phyloP scores from a whole-genome alignment of 805 yeast genomes.

The Sporopachydermia quercuum region DNA sequence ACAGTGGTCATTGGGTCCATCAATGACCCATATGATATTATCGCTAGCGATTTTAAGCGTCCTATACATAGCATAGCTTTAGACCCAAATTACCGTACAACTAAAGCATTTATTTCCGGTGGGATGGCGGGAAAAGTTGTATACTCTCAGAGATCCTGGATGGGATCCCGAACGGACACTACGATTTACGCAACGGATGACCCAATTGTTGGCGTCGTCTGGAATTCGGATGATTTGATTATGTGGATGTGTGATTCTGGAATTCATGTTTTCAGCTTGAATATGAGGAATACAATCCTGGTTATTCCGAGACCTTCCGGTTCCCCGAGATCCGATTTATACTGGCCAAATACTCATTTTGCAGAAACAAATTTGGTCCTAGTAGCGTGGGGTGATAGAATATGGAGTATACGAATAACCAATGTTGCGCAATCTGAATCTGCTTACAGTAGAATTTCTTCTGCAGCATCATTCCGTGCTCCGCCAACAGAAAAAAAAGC shows the following conservation, averaged over 20 bases:
- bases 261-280: constrained; percentile 47
- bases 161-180: constrained; percentile 65
- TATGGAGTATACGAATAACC: constrained; percentile 53
- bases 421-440: constrained; percentile 12
- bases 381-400: constrained; percentile 70
- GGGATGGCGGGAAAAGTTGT: constrained; percentile 80
- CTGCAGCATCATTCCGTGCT: constrained; percentile 38
- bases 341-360: constrained; percentile 63
- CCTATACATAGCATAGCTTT: constrained; percentile 82
- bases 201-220: constrained; percentile 53
- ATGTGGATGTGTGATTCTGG: constrained; percentile 83
- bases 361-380: constrained; percentile 52
- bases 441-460: constrained; percentile 20
- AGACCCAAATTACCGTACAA: constrained; percentile 48
- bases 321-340: constrained; percentile 55
- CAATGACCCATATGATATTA: constrained; percentile 42
- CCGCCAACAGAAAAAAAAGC: constrained; percentile 28
- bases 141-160: constrained; percentile 69
- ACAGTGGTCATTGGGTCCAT: constrained; percentile 73
- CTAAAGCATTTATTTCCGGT: constrained; percentile 65
- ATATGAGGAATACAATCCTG: constrained; percentile 32
- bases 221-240: constrained; percentile 42
- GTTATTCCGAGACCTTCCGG: constrained; percentile 42
- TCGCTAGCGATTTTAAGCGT: constrained; percentile 69
- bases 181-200: constrained; percentile 41